Percentiles rank a stretch among this genome's conserved stretches.
Evolutionary conservation across 2,329 filamentous ascomycete species (phyloP).

Genomic region (Corynespora cassiicola): DNA sequence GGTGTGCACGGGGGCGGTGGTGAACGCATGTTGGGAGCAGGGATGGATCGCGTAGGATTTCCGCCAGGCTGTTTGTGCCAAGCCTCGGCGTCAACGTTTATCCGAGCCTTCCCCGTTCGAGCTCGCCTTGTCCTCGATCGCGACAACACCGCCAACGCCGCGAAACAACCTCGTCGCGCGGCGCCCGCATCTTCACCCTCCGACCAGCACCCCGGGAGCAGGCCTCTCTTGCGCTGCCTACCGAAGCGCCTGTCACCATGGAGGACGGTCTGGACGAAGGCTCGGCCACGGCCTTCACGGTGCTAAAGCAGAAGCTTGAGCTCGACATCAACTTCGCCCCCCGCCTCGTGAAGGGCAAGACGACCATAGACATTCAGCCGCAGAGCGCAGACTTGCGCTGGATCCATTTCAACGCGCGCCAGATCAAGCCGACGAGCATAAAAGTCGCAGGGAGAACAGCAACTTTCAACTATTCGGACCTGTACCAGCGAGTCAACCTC

Average conservation of each 20-base stretch:
- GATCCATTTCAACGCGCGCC: constrained; percentile 67
- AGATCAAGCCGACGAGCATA: constrained; percentile 63
- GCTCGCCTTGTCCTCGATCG: too few relatives aligned
- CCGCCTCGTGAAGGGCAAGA: constrained; percentile 76
- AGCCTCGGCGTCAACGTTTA: too few relatives aligned
- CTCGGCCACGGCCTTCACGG: constrained; percentile 53
- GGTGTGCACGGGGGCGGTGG: too few relatives aligned
- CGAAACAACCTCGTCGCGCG: background rate
- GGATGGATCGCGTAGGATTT: too few relatives aligned
- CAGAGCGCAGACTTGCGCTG: constrained; percentile 60
- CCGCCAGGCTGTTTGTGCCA: too few relatives aligned
- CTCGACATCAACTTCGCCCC: constrained; percentile 86
- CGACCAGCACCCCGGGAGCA: constrained; percentile 24
- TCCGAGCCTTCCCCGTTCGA: too few relatives aligned
- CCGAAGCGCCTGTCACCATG: constrained; percentile 38
- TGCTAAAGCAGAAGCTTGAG: constrained; percentile 86
- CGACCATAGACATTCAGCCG: constrained; percentile 80
- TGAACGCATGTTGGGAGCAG: too few relatives aligned
- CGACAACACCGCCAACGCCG: too few relatives aligned
- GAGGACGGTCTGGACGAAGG: constrained; percentile 36
- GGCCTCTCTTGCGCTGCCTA: constrained; percentile 33
- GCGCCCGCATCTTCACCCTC: background rate
- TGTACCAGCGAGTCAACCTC: constrained; percentile 70
- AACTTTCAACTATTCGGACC: constrained; percentile 61
- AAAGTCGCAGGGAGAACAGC: constrained; percentile 50